Percentiles rank a stretch among this genome's conserved stretches.
phyloP scores from a whole-genome alignment of 2,329 filamentous ascomycete genomes.

The Botrytis aclada region DNA sequence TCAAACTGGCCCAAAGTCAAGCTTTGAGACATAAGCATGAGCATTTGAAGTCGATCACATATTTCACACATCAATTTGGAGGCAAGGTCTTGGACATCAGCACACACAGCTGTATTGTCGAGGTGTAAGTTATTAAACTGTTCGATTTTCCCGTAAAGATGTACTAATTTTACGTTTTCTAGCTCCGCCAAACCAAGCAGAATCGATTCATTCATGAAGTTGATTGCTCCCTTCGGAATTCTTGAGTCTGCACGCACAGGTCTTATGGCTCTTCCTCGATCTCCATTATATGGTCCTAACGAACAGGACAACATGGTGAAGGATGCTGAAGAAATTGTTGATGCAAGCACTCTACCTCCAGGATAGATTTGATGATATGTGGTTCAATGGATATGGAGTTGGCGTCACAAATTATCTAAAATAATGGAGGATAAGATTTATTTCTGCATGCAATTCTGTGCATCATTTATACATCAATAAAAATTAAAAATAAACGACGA shows the following conservation, averaged over 20 bases:
- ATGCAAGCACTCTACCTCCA: conserved; percentile 88
- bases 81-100: conserved; percentile 98
- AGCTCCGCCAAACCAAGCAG: conserved; percentile 82
- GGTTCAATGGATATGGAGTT: conserved; percentile 28
- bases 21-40: conserved; percentile 95
- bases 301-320: conserved; percentile 66
- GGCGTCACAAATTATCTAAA: conserved; percentile 22
- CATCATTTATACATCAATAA: conserved; percentile 17
- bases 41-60: conserved; percentile 93
- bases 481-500: not conserved
- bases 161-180: conserved; percentile 23
- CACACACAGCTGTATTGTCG: conserved; percentile 97
- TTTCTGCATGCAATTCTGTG: conserved; percentile 19
- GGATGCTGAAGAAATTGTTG: conserved; percentile 92
- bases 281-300: conserved; percentile 72
- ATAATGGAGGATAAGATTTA: conserved; percentile 24
- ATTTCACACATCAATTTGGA: conserved; percentile 94
- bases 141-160: not conserved
- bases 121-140: conserved; percentile 64
- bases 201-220: conserved; percentile 97
- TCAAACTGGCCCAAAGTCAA: conserved; percentile 79
- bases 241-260: conserved; percentile 93
- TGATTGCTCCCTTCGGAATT: conserved; percentile 91
- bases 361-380: conserved; percentile 54
- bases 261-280: conserved; percentile 93